Base-by-base conservation (phyloP, 2,329 filamentous ascomycete species). In the Monilinia vaccinii-corymbosi region DNA sequence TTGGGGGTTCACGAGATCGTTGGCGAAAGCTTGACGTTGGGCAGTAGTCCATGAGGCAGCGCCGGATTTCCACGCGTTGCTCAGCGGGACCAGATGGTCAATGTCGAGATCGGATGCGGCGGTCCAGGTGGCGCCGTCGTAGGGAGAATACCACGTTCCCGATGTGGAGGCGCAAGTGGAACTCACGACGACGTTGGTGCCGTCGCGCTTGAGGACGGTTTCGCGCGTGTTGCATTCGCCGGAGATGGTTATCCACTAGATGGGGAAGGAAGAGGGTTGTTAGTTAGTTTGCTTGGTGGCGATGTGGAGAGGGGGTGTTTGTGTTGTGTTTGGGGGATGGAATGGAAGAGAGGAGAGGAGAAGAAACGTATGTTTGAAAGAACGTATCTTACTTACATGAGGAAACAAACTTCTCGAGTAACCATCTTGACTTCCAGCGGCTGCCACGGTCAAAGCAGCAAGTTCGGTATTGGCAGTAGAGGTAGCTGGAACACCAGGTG, bases 11-110 rank as follows among this genome's bases (percentile, higher is more conserved):
- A 76, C 80, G 61, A 93, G 71, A 74, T 94, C 90, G 73, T 91
- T 94, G 65, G 90, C 90, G 69, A 91, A 91, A 3, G 77, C 71
- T 70, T 86, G 76, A 60, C 90, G 83, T 68, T 81, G 78, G 23
- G 78, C 74, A 0, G 85, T 86, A 0, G 88, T 89, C 90, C 89
- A 93, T 1, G 76, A 73, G 9, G 81, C 79, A 14, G 89, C 89
- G 23, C 89, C 89, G 48, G 85, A 46, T 51, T 87, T 84, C 89
- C 88, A 93, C 6, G 89, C 88, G 69, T 92, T 90, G 70, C 86
- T 86, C 62, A 95, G 72, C 0, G 90, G 89, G 3, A 95, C 88
- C 74, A 94, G 79, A 71, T 94, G 90, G 72, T 94, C 90, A 62
- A 94, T 93, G 66, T 93, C 88, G 1, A 94, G 72, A 66, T 92